These are phyloP conservation scores for Populus hybrid DNA, from an alignment of 441 rosid species.

Conservation along the genomic window DNA sequence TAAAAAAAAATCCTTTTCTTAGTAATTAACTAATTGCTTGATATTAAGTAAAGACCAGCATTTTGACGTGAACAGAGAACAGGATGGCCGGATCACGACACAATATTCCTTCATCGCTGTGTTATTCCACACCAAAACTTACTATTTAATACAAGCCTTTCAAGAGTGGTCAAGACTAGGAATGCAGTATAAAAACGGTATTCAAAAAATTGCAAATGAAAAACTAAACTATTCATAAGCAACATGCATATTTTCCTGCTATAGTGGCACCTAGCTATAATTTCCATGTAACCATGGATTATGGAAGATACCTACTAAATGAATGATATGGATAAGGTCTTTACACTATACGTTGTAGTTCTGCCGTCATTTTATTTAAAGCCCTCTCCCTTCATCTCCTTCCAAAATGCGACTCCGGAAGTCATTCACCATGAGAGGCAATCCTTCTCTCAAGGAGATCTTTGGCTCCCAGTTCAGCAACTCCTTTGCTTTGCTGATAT, in stretches of 20 bases:
- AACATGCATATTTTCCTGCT: slow-evolving; percentile 14
- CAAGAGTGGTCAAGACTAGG: not conserved
- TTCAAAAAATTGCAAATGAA: not conserved
- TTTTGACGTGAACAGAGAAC: not conserved
- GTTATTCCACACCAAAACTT: not conserved
- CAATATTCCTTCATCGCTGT: not conserved
- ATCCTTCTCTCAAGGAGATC: slow-evolving; percentile 71
- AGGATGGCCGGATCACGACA: not conserved
- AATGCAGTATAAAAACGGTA: not conserved
- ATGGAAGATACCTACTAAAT: slow-evolving; percentile 15
- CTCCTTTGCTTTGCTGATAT: slow-evolving; percentile 88
- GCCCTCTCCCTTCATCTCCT: slow-evolving; percentile 77
- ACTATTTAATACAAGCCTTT: not conserved
- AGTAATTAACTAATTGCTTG: no score
- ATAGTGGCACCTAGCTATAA: slow-evolving; percentile 14
- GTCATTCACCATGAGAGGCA: slow-evolving; percentile 92
- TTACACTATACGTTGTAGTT: slow-evolving; percentile 39
- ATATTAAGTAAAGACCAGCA: not conserved
- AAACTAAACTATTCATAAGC: slow-evolving; percentile 1
- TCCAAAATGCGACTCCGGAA: slow-evolving; percentile 86
- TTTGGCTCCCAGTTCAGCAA: slow-evolving; percentile 92
- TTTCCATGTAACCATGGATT: slow-evolving; percentile 12
- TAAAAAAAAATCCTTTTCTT: no score
- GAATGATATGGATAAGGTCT: slow-evolving; percentile 26
- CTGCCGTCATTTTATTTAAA: slow-evolving; percentile 21